These are phyloP conservation scores for Anaeromyces robustus DNA, from an alignment of 192 early-diverging fungal species.

Conservation along the genomic window DNA sequence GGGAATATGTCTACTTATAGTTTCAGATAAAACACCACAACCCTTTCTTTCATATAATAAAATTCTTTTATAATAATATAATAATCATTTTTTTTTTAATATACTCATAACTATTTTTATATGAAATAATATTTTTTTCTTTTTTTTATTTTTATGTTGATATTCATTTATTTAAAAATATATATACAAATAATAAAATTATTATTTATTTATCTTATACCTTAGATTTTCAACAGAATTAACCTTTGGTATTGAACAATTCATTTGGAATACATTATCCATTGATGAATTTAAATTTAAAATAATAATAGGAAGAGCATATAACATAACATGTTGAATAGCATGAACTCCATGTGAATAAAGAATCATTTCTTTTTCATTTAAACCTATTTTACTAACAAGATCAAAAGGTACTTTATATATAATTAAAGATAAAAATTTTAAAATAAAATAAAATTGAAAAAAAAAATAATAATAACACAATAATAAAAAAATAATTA, in stretches of 20 bases:
- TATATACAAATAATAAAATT: too few relatives aligned
- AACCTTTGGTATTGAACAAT: not conserved
- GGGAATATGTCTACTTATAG: not conserved
- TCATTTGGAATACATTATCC: not conserved
- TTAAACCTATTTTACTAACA: not conserved
- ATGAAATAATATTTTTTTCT: too few relatives aligned
- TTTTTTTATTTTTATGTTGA: too few relatives aligned
- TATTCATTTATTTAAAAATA: not conserved
- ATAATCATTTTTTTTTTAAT: too few relatives aligned
- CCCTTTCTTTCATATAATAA: not conserved
- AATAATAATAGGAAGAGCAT: not conserved
- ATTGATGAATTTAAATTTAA: not conserved
- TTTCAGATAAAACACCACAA: not conserved
- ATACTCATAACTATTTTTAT: too few relatives aligned
- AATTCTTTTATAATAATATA: not conserved
- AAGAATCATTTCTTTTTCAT: not conserved
- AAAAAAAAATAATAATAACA: too few relatives aligned
- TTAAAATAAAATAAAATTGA: too few relatives aligned
- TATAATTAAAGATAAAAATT: too few relatives aligned
- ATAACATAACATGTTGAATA: not conserved
- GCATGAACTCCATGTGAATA: not conserved
- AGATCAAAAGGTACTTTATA: not conserved
- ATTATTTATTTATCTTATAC: not conserved
- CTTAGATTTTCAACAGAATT: not conserved
- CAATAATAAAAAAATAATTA: too few relatives aligned